A percentile compares a stretch with the other conserved stretches of the same genome.
Evolutionary conservation across 75 land plant genomes (phyloP).

Genomic region (Ceratopteris richardii): DNA sequence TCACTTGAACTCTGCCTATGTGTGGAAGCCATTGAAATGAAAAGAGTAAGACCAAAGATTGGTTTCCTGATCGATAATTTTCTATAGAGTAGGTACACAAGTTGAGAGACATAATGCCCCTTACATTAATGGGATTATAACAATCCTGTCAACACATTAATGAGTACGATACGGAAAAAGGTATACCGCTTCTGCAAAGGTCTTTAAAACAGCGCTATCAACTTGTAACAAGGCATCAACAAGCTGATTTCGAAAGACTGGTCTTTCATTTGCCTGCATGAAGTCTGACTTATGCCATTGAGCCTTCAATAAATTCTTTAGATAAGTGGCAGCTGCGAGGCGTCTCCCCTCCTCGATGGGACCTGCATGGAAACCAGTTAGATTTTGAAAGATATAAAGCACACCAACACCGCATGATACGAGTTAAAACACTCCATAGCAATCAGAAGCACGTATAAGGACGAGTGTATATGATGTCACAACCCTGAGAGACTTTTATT

Average conservation of each 20-base stretch:
- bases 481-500: neutral
- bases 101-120: too few species aligned
- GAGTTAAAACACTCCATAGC: neutral
- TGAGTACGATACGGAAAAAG: neutral
- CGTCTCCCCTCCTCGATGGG: constrained; percentile 42
- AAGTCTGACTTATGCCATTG: constrained; percentile 27
- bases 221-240: constrained; percentile 48
- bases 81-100: too few species aligned
- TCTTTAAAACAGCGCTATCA: constrained; percentile 49
- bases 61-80: too few species aligned
- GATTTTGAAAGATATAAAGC: neutral
- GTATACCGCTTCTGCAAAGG: constrained; percentile 66
- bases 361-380: constrained; percentile 21
- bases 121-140: too few species aligned
- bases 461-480: neutral
- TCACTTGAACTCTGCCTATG: too few species aligned
- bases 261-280: constrained; percentile 16
- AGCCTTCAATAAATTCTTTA: constrained; percentile 50
- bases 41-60: too few species aligned
- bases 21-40: too few species aligned
- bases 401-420: too few species aligned
- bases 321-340: constrained; percentile 72
- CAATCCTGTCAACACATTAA: too few species aligned
- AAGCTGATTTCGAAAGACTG: constrained; percentile 56
- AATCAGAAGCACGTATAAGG: neutral